These are phyloP conservation scores for Hemileccinum impolitum DNA, from an alignment of 768 basidiomycete species.

Conservation along the genomic window DNA sequence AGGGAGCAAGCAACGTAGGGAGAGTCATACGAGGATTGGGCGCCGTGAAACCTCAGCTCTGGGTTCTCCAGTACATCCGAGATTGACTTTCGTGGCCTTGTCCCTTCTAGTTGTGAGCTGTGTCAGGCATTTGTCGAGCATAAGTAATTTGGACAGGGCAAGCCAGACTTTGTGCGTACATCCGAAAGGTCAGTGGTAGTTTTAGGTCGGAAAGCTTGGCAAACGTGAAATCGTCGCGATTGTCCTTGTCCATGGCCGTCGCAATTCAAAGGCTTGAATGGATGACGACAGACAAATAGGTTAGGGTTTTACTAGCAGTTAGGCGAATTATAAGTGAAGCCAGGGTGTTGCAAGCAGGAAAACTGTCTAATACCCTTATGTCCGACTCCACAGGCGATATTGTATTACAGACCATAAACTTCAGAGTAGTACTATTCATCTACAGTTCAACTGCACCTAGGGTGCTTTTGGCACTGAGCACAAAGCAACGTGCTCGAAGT, in stretches of 20 bases:
- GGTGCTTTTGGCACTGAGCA: constrained; percentile 24
- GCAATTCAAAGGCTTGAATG: neutral
- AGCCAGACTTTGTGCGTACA: constrained; percentile 43
- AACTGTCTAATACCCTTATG: too few species aligned
- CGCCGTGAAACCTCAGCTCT: constrained; percentile 78
- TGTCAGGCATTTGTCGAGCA: neutral
- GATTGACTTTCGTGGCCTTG: constrained; percentile 64
- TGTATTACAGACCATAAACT: too few species aligned
- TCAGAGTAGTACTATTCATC: neutral
- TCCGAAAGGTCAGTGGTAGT: constrained; percentile 81
- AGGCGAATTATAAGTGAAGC: too few species aligned
- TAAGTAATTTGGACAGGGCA: neutral
- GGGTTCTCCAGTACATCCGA: constrained; percentile 83
- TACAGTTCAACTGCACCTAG: constrained; percentile 20
- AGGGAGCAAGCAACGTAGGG: constrained; percentile 1
- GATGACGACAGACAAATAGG: too few species aligned
- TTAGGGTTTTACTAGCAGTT: too few species aligned
- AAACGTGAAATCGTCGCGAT: constrained; percentile 88
- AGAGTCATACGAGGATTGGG: constrained; percentile 62
- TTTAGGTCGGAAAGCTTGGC: constrained; percentile 88
- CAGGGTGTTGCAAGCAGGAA: too few species aligned
- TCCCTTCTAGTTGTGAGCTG: constrained; percentile 86
- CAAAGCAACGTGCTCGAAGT: constrained; percentile 10
- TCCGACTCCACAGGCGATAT: too few species aligned
- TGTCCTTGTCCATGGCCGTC: constrained; percentile 52